phyloP scores from a whole-genome alignment of 2,329 filamentous ascomycete species.

The Meredithiella fracta region DNA sequence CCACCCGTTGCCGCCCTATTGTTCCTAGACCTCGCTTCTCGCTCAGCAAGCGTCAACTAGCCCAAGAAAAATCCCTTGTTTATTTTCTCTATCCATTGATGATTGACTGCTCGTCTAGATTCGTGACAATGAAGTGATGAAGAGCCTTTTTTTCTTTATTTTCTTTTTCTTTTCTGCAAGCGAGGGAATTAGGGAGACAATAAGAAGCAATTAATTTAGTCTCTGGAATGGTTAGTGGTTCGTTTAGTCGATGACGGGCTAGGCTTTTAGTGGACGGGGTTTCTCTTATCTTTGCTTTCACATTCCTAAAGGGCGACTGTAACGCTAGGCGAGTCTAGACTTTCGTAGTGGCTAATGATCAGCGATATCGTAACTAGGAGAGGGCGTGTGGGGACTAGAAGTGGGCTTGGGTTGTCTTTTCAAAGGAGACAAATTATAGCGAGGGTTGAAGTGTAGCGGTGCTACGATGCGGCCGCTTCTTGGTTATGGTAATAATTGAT shows the following conservation, averaged over 20 bases:
- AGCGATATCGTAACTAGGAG: not conserved
- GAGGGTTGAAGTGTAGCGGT: too few species aligned
- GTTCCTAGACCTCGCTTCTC: not conserved
- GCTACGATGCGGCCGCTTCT: too few species aligned
- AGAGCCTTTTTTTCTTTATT: not conserved
- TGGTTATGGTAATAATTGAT: too few species aligned
- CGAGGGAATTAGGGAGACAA: not conserved
- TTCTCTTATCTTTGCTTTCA: too few species aligned
- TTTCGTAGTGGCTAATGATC: not conserved
- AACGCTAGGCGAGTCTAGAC: slow-evolving; percentile 1
- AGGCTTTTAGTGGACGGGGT: too few species aligned
- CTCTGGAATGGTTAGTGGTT: too few species aligned
- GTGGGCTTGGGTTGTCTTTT: not conserved
- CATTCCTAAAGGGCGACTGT: slow-evolving; percentile 1
- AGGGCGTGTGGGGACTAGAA: not conserved
- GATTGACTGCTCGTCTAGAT: not conserved
- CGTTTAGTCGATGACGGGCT: too few species aligned
- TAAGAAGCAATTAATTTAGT: too few species aligned
- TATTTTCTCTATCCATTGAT: not conserved
- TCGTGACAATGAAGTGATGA: not conserved
- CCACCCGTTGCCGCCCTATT: not conserved
- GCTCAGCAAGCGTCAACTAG: not conserved
- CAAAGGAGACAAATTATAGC: too few species aligned
- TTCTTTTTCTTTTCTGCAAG: not conserved
- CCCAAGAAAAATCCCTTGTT: not conserved